Evolutionary conservation across 2,329 filamentous ascomycete genomes (phyloP), one percentile per base, ranked within the genome.

Genomic region (Phialemoniopsis sp.): DNA sequence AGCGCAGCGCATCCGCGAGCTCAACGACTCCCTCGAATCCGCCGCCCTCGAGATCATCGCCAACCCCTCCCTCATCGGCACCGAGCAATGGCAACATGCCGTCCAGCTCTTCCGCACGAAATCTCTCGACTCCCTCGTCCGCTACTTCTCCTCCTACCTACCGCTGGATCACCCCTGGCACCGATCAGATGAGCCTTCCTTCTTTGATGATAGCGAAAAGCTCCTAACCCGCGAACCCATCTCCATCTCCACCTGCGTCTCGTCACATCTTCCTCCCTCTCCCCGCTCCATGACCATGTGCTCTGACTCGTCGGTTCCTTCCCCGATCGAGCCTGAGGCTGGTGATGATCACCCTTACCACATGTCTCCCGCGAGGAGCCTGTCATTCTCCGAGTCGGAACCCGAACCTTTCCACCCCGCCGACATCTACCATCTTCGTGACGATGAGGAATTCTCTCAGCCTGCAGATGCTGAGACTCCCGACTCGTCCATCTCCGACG

Each of bases 31-130:
- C 36, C 68, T 80, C 41, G 70, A 78, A 51, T 72, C 73, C 35
- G 72, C 77, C 36, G 72, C 76, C n/a, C 60, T 76, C 48, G 75
- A 80, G 59, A 80, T 80, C 54, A 75, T 80, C 47, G 74, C 70
- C 52, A 79, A 78, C 59, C 76, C 76, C 13, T 65, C 65, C 39
- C 63, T 80, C 46, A 74, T 80, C 58, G 75, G 73, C 41, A 76
- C 72, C 35, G 64, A 75, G 14, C 76, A 79, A 60, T 80, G 76
- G 76, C 67, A 75, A 47, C 60, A 71, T 47, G 76, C 76, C 18
- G 53, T 79, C 19, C 76, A 80, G 52, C 70, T 80, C 39, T 80
- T 80, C 52, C 71, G 76, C 13, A 76, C 75, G 9, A 72, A 66
- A 50, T 78, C 74, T 3, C 70, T 78, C 40, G 76, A 80, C 55